Percentiles rank a stretch among this genome's conserved stretches.
These are phyloP conservation scores for Magnolia sinica DNA, from an alignment of 164 flowering plant genomes.

Conservation along the genomic window DNA sequence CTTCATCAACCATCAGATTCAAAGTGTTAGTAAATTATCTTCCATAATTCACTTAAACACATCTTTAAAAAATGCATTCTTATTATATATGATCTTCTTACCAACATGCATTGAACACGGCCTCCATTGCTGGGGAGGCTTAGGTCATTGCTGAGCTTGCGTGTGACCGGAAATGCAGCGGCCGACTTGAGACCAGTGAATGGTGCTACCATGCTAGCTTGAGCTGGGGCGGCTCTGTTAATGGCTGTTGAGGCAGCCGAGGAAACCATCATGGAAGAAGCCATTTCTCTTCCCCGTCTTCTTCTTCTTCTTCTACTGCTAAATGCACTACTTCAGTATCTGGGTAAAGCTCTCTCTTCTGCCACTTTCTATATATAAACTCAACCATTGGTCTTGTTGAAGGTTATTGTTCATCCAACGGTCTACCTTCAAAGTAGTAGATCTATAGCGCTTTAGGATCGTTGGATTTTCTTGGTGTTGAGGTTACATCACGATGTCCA, in stretches of 20 bases:
- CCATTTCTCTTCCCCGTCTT: conserved; percentile 21
- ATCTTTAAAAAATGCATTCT: neutral
- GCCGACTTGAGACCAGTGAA: conserved; percentile 56
- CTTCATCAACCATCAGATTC: conserved; percentile 27
- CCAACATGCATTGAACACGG: conserved; percentile 63
- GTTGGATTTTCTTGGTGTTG: conserved; percentile 10
- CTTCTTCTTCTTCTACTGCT: neutral
- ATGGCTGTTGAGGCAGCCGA: conserved; percentile 36
- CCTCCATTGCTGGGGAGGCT: conserved; percentile 57
- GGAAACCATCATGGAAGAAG: conserved; percentile 49
- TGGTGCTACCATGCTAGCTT: conserved; percentile 47
- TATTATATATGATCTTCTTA: conserved; percentile 8
- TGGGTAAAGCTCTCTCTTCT: neutral
- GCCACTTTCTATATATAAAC: conserved; percentile 12
- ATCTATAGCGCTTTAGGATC: neutral
- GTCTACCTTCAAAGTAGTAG: neutral
- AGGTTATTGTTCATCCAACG: conserved; percentile 11
- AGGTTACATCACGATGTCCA: conserved; percentile 3
- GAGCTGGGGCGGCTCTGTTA: conserved; percentile 36
- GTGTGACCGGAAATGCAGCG: conserved; percentile 48
- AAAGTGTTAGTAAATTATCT: neutral
- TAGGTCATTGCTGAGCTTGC: conserved; percentile 44
- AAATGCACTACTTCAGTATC: neutral
- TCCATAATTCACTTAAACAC: too few relatives aligned
- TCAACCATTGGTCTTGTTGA: neutral